phyloP scores from a whole-genome alignment of 768 basidiomycete species.

The Pleurotus eryngii region DNA sequence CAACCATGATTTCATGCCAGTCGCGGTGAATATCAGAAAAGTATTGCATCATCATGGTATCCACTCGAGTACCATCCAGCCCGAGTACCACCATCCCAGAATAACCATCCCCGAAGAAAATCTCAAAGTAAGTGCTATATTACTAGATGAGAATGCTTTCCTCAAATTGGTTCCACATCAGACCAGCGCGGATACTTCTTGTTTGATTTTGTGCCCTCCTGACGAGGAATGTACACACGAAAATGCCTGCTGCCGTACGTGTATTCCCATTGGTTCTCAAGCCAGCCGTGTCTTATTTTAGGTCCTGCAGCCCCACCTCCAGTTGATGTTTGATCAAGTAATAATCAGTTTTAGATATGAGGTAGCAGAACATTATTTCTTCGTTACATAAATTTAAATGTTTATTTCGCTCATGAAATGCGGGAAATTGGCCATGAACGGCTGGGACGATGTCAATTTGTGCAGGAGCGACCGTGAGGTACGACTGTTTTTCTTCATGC shows the following conservation, averaged over 20 bases:
- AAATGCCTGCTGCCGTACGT: constrained; percentile 81
- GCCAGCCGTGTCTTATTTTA: background rate
- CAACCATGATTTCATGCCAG: constrained; percentile 86
- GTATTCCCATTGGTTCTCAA: background rate
- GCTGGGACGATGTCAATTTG: constrained; percentile 54
- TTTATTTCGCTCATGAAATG: constrained; percentile 48
- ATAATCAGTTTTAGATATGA: background rate
- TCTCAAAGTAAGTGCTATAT: constrained; percentile 38
- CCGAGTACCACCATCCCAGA: constrained; percentile 60
- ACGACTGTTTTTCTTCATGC: constrained; percentile 43
- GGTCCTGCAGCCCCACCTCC: constrained; percentile 11
- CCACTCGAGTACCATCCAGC: constrained; percentile 93
- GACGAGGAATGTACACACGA: constrained; percentile 67
- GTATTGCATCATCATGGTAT: constrained; percentile 88
- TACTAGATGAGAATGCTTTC: background rate
- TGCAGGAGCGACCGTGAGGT: constrained; percentile 56
- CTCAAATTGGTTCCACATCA: constrained; percentile 19
- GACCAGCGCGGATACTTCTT: constrained; percentile 53
- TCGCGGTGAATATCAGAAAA: constrained; percentile 80
- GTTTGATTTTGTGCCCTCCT: constrained; percentile 69
- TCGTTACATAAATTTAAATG: constrained; percentile 8
- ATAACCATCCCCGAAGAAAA: constrained; percentile 42
- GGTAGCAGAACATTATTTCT: background rate
- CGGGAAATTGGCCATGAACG: constrained; percentile 74
- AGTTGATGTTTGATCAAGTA: constrained; percentile 12